A percentile compares a stretch with the other conserved stretches of the same genome.
phyloP scores from a whole-genome alignment of 345 rosid species.

The Salix koriyanagi region DNA sequence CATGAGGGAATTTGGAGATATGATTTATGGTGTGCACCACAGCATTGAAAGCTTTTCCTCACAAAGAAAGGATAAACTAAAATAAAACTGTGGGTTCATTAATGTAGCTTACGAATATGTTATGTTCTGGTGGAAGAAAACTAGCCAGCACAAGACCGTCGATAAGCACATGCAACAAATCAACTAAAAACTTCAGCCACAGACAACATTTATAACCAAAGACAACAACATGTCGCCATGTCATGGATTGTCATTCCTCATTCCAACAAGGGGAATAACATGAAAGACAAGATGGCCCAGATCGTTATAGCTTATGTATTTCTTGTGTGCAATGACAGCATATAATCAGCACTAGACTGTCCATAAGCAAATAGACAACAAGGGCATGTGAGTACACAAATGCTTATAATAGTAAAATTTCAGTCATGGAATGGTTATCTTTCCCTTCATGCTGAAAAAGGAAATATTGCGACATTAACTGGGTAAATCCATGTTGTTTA shows the following conservation, averaged over 20 bases:
- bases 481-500: slow-evolving; percentile 8
- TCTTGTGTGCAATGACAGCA: slow-evolving; percentile 19
- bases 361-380: not conserved
- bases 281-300: slow-evolving; percentile 10
- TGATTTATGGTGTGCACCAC: slow-evolving; percentile 24
- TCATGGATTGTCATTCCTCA: slow-evolving; percentile 3
- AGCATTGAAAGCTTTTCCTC: slow-evolving; percentile 23
- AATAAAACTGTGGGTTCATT: slow-evolving; percentile 17
- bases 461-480: slow-evolving; percentile 8
- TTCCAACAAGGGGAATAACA: slow-evolving; percentile 7
- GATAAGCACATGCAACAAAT: slow-evolving; percentile 12
- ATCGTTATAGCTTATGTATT: slow-evolving; percentile 22
- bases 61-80: slow-evolving; percentile 14
- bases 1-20: too few species aligned
- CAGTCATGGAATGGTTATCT: slow-evolving; percentile 30
- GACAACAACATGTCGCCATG: not conserved
- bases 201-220: not conserved
- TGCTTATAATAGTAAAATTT: not conserved
- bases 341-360: not conserved
- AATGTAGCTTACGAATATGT: slow-evolving; percentile 52
- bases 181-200: not conserved
- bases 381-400: too few species aligned
- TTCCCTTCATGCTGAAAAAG: slow-evolving; percentile 10
- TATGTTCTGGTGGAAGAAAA: slow-evolving; percentile 31
- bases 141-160: slow-evolving; percentile 49